These are phyloP conservation scores for Phlebiopsis flavidoalba DNA, from an alignment of 768 basidiomycete species.

Conservation along the genomic window DNA sequence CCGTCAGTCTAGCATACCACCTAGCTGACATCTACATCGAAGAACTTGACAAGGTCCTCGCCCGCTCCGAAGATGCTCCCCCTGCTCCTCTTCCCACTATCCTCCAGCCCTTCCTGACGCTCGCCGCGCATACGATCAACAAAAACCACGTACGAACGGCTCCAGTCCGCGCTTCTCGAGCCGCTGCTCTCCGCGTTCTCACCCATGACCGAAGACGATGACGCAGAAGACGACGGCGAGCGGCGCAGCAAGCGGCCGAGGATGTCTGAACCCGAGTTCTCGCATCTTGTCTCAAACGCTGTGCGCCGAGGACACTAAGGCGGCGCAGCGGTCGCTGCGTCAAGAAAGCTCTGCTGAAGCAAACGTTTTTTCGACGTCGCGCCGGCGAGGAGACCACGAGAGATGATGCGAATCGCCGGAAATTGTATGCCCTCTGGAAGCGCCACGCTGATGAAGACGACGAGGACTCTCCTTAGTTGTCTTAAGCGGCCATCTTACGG, in stretches of 20 bases:
- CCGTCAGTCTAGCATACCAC: slow-evolving; percentile 78
- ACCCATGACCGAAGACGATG: slow-evolving; percentile 20
- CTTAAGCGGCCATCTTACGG: not conserved
- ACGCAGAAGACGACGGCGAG: slow-evolving; percentile 29
- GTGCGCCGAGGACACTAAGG: slow-evolving; percentile 40
- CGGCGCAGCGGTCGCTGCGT: slow-evolving; percentile 33
- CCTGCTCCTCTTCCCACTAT: slow-evolving; percentile 51
- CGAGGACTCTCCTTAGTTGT: slow-evolving; percentile 20
- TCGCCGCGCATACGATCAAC: slow-evolving; percentile 65
- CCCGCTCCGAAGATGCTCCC: slow-evolving; percentile 13
- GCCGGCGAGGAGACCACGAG: slow-evolving; percentile 72
- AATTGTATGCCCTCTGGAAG: slow-evolving; percentile 81
- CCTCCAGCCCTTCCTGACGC: slow-evolving; percentile 62
- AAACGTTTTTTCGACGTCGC: slow-evolving; percentile 66
- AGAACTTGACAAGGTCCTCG: slow-evolving; percentile 73
- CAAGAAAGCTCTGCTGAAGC: slow-evolving; percentile 50
- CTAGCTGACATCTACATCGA: slow-evolving; percentile 86
- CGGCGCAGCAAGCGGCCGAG: slow-evolving; percentile 44
- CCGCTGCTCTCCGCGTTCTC: slow-evolving; percentile 60
- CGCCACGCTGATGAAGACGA: slow-evolving; percentile 44
- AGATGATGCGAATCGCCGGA: slow-evolving; percentile 78
- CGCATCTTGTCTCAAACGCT: slow-evolving; percentile 49
- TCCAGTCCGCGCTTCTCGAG: slow-evolving; percentile 61
- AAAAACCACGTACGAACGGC: slow-evolving; percentile 66
- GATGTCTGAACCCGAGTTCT: slow-evolving; percentile 34